Percentiles rank a stretch among this genome's conserved stretches.
Conservation (phyloP, 108 stramenopile species). For the Skeletonema tropicum region DNA sequence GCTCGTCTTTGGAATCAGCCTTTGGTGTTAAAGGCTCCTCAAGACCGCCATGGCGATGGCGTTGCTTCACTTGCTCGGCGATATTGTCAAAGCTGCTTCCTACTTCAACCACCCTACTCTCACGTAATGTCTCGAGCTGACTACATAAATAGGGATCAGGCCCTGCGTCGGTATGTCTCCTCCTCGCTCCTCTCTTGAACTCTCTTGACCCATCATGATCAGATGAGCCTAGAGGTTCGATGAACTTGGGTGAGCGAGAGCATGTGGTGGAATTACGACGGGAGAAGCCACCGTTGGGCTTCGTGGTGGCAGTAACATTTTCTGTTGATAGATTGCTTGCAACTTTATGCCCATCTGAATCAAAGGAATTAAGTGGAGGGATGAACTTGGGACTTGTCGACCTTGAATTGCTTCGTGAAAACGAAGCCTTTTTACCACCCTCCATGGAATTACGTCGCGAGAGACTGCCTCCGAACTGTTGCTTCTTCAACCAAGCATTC, state of each 20-base stretch:
- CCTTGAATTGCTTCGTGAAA: conserved; percentile 1
- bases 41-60: neutral
- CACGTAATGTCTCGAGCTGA: neutral
- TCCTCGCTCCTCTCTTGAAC: neutral
- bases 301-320: neutral
- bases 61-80: neutral
- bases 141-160: neutral
- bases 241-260: neutral
- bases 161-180: neutral
- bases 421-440: neutral
- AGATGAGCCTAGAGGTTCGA: neutral
- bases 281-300: neutral
- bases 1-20: neutral
- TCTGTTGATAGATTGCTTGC: neutral
- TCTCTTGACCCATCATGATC: neutral
- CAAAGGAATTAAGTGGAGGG: neutral
- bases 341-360: neutral
- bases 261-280: conserved; percentile 1
- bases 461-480: neutral
- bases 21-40: neutral
- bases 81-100: neutral
- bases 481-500: neutral
- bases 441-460: conserved; percentile 3
- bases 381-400: neutral
- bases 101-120: neutral